Evolutionary conservation across 495 filamentous ascomycete genomes (phyloP), one percentile per base, ranked within the genome.

Genomic region (Echria macrotheca): DNA sequence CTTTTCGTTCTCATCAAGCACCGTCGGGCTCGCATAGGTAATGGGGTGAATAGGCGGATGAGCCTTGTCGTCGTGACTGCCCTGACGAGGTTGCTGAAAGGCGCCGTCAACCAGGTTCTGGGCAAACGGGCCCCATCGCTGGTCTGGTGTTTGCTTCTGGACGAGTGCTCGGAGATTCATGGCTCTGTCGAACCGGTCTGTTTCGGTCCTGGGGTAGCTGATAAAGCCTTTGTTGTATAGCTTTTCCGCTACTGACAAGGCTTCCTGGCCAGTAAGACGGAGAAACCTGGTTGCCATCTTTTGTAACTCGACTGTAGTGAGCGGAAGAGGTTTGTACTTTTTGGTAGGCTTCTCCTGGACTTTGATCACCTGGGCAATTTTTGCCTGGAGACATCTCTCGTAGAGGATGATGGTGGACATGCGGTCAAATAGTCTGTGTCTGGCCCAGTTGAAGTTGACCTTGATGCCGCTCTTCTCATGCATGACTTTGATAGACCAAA

Each of bases 271-370:
- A 50, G 86, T 87, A 78, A 98, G 83, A 15, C 82, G 77, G 10
- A 97, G 74, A 58, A 90, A 94, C 42, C 78, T 74, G 53, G 83
- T 93, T 15, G 94, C 93, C 74, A 89, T 89, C 73, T 96, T 97
- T 61, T 97, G 93, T n/a, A 98, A 69, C 57, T 98, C 94, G n/a
- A 98, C 88, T 0, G 93, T 98, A 0, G 93, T 98, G 56, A 98
- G 72, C 1, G 93, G 93, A 25, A 98, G 63, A 2, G 93, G 93
- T 57, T 88, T 86, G 89, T 85, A 95, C 69, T 94, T 96, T 55
- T 84, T 91, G 14, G 91, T 95, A 1, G 89, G 89, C 64, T 95
- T 96, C 60, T 86, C 84, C 52, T 85, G 80, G 22, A 96, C 83
- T 57, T 87, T 91, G 12, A 69, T 82, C 29, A 98, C 87, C 58